phyloP scores from a whole-genome alignment of 148 eudicot genomes.

The Chenopodium quinoa region DNA sequence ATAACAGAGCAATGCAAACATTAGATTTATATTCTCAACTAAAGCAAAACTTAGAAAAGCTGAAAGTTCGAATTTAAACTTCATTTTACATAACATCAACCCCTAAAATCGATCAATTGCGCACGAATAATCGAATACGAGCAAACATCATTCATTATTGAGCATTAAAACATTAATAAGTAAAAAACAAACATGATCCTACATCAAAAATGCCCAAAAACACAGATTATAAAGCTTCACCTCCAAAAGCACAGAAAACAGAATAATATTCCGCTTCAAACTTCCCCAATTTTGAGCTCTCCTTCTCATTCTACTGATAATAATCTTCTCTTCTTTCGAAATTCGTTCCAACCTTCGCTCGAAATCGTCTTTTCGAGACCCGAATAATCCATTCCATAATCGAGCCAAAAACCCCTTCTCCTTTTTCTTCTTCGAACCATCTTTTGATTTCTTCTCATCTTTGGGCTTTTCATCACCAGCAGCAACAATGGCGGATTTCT shows the following conservation, averaged over 20 bases:
- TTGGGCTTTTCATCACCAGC: slow-evolving; percentile 28
- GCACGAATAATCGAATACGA: background rate
- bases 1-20: background rate
- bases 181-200: background rate
- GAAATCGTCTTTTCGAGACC: slow-evolving; percentile 60
- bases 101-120: background rate
- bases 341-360: slow-evolving; percentile 68
- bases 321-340: slow-evolving; percentile 67
- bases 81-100: background rate
- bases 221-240: slow-evolving; percentile 30
- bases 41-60: background rate
- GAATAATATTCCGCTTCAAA: slow-evolving; percentile 50
- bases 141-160: background rate
- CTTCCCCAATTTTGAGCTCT: slow-evolving; percentile 62
- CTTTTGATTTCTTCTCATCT: slow-evolving; percentile 30
- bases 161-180: background rate
- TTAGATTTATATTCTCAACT: background rate
- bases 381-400: slow-evolving; percentile 62
- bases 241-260: slow-evolving; percentile 65
- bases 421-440: slow-evolving; percentile 43
- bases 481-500: slow-evolving; percentile 28
- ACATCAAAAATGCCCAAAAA: background rate
- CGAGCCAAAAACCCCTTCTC: slow-evolving; percentile 61
- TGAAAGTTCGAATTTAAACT: background rate
- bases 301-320: slow-evolving; percentile 59